Conservation (phyloP, 345 rosid species). For the Jatropha curcas region DNA sequence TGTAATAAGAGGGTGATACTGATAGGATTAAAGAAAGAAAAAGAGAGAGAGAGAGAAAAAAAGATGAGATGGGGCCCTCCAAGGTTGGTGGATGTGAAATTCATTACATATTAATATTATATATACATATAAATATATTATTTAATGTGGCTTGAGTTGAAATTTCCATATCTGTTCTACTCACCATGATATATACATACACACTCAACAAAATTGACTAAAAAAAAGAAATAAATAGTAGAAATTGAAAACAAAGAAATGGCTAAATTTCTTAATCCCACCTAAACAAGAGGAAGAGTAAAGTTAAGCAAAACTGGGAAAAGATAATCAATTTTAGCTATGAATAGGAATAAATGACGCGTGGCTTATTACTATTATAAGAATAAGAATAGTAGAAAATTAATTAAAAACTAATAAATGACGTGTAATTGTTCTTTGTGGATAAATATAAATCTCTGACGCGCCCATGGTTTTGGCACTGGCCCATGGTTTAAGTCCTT, state of each 20-base stretch:
- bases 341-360: constrained; percentile 13
- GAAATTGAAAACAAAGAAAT: too few species aligned
- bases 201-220: not conserved
- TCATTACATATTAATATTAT: too few species aligned
- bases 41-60: too few species aligned
- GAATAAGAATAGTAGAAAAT: not conserved
- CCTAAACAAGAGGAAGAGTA: not conserved
- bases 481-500: constrained; percentile 16
- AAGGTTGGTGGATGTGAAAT: too few species aligned
- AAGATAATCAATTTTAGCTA: not conserved
- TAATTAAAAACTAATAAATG: constrained; percentile 7
- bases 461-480: constrained; percentile 29
- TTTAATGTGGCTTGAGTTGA: too few species aligned
- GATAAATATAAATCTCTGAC: not conserved
- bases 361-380: not conserved
- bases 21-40: too few species aligned
- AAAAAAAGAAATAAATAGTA: too few species aligned
- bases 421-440: constrained; percentile 11
- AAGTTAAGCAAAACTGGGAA: not conserved
- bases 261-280: too few species aligned
- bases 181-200: not conserved
- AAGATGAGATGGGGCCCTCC: too few species aligned
- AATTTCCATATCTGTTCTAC: not conserved
- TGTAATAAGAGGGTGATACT: too few species aligned
- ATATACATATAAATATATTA: too few species aligned